phyloP scores from a whole-genome alignment of 306 rosid species.

The Acacia acuminata region DNA sequence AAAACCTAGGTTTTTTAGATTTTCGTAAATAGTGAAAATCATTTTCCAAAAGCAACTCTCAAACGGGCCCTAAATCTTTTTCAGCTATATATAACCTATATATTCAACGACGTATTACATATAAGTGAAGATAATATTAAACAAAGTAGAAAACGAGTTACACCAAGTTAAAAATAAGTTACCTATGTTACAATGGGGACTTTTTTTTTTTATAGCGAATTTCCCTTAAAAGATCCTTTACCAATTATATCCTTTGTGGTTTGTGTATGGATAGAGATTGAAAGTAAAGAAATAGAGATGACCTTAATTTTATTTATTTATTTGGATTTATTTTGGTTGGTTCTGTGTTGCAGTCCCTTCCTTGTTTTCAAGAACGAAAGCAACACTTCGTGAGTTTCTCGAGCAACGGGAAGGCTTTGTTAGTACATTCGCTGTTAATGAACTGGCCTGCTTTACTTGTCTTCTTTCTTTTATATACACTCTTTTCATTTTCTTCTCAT shows the following conservation, averaged over 20 bases:
- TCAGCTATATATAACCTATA: too few species aligned
- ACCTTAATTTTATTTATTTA: neutral
- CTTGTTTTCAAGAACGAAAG: conserved; percentile 47
- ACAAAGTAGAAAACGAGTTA: too few species aligned
- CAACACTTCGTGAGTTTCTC: conserved; percentile 69
- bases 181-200: too few species aligned
- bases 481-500: conserved; percentile 21
- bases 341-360: neutral
- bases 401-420: conserved; percentile 62
- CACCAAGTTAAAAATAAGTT: too few species aligned
- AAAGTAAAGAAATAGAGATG: neutral
- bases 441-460: conserved; percentile 25
- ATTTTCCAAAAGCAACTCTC: too few species aligned
- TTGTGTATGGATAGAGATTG: neutral
- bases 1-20: too few species aligned
- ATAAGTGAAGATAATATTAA: too few species aligned
- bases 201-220: too few species aligned
- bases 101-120: too few species aligned
- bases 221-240: neutral
- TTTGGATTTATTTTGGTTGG: neutral
- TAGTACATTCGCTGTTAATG: conserved; percentile 30
- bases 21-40: too few species aligned
- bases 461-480: conserved; percentile 27
- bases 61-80: too few species aligned
- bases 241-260: neutral